A percentile compares a stretch with the other conserved stretches of the same genome.
These are phyloP conservation scores for Colletotrichum musae DNA, from an alignment of 2,329 filamentous ascomycete genomes.

Conservation along the genomic window DNA sequence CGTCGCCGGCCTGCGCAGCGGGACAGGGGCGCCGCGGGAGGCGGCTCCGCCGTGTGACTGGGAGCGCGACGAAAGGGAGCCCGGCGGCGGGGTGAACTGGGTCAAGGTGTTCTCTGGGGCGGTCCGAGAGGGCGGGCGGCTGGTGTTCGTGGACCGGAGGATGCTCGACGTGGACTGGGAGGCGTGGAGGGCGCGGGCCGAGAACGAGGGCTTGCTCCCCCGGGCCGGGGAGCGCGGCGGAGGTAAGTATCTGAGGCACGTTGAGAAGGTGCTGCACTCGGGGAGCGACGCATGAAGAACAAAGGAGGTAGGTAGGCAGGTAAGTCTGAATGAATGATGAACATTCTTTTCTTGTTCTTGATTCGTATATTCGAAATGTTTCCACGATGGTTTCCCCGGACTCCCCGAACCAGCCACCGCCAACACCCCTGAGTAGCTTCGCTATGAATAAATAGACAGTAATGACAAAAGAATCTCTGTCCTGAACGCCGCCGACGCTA, in stretches of 20 bases:
- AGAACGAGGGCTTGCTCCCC: slow-evolving; percentile 10
- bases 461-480: background rate
- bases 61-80: slow-evolving; percentile 24
- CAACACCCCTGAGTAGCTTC: too few species aligned
- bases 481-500: too few species aligned
- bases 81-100: slow-evolving; percentile 32
- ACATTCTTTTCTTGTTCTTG: background rate
- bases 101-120: slow-evolving; percentile 36
- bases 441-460: too few species aligned
- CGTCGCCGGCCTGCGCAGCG: slow-evolving; percentile 26
- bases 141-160: slow-evolving; percentile 36
- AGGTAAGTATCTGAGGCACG: slow-evolving; percentile 18
- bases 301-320: background rate
- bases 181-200: slow-evolving; percentile 22
- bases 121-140: slow-evolving; percentile 23
- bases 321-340: background rate
- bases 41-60: background rate
- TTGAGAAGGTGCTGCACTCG: slow-evolving; percentile 5
- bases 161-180: slow-evolving; percentile 25
- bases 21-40: slow-evolving; percentile 1
- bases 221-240: background rate
- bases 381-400: too few species aligned
- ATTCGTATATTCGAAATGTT: too few species aligned
- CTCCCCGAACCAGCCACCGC: too few species aligned
- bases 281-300: background rate